Evolutionary conservation across 192 early-diverging fungal genomes (phyloP), one percentile per base, ranked within the genome.

Genomic region (Coemansia sp.): DNA sequence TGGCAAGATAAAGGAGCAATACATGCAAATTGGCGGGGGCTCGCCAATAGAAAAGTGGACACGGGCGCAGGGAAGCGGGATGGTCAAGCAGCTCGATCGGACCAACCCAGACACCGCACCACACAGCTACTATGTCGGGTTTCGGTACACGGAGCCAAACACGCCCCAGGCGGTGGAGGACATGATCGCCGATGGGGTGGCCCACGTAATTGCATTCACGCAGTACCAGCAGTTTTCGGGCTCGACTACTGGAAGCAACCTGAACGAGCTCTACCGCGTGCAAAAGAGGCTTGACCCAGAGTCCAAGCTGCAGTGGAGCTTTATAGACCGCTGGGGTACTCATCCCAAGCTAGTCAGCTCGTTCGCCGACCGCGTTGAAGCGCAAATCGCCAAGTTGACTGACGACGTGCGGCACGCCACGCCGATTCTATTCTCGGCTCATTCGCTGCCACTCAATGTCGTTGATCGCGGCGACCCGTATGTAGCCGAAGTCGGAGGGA

Each of bases 141-240:
- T 98, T 79, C 83, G 96, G 43, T 98, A 98, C 84, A 90, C 92
- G 0, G 65, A 81, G 20, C 96, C 96, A 31, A 82, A 90, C 57
- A 94, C 93, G 3, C 75, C 82, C 6, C 82, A 86, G 42, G 87
- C 96, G 6, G 53, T 98, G n/a, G 57, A 82, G 21, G 73, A 85
- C 47, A 95, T 98, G 89, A 85, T 92, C 36, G 59, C 73, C 21
- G 94, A 96, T 75, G 90, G 91, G 6, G 87, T 96, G 2, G 77
- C 86, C 55, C 87, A 91, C 14, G 96, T 92, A 4, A 84, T 98
- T 25, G 96, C 94, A 13, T 93, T 98, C 55, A 90, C 91, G 3
- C 89, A 96, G 75, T 98, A 98, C 72, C 96, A 95, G 47, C 96
- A 98, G 82, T 96, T 94, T 78, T 94, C 92, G n/a, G 94, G 94